Percentiles rank a stretch among this genome's conserved stretches.
Evolutionary conservation across 1,284 basidiomycete genomes (phyloP).

Genomic region (Meira nashicola): DNA sequence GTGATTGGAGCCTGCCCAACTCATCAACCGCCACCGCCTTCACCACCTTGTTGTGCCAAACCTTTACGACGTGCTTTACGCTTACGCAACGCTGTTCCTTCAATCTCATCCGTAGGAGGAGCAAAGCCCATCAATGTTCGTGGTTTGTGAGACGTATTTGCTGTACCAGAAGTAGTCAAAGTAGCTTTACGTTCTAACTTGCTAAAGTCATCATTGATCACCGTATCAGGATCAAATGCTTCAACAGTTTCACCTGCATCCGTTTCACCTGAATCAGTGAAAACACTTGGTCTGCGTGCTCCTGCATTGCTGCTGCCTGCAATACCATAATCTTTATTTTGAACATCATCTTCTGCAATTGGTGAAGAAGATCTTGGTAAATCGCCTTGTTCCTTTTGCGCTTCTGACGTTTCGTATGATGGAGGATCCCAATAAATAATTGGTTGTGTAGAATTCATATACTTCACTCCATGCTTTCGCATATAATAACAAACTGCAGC

Average conservation of each 20-base stretch:
- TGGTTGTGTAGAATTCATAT: slow-evolving; percentile 36
- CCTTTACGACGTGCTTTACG: slow-evolving; percentile 27
- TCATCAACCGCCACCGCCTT: slow-evolving; percentile 16
- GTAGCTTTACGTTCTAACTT: no score
- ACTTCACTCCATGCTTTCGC: slow-evolving; percentile 48
- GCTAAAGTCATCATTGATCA: no score
- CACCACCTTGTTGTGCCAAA: slow-evolving; percentile 36
- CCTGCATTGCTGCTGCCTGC: no score
- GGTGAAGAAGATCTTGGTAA: no score
- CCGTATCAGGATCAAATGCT: no score
- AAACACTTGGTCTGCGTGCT: no score
- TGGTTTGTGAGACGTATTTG: slow-evolving; percentile 18
- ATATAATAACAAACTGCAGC: slow-evolving; percentile 45
- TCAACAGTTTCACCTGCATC: no score
- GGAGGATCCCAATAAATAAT: slow-evolving; percentile 44
- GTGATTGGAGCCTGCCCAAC: no score
- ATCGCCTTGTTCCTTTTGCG: slow-evolving; percentile 19
- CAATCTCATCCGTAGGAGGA: slow-evolving; percentile 34
- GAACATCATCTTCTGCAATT: no score
- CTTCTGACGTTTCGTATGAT: slow-evolving; percentile 21
- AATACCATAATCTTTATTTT: no score
- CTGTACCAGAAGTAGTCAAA: not conserved
- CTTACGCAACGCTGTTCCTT: slow-evolving; percentile 19
- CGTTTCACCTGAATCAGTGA: no score
- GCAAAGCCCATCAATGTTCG: slow-evolving; percentile 44